Base-by-base conservation (phyloP, 164 flowering plant species). In the Chloranthus sessilifolius region DNA sequence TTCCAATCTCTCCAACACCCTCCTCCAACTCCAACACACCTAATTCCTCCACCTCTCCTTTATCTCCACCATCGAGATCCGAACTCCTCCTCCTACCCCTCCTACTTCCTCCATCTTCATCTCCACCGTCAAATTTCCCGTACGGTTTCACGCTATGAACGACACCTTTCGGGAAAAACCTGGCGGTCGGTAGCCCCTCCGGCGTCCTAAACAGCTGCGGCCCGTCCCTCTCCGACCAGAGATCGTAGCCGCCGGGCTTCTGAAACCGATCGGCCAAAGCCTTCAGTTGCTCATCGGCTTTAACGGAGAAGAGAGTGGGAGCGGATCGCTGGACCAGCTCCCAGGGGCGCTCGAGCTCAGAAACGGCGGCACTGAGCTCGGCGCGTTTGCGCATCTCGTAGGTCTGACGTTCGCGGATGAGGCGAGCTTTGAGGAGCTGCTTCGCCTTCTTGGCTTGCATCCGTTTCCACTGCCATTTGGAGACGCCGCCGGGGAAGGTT, bases 381-480 rank as follows among this genome's bases (percentile, higher is more conserved):
- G 96, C 88, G 42, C 91, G 56, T 55, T 87, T 87, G 1, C 98
- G 72, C 98, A 91, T 91, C 60, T 91, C 95, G 61, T 81, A 87
- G 23, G 88, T 78, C 51, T 87, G 91, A 21, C 96, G 78, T 51
- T 90, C 98, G 6, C 96, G 75, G 50, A 59, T 53, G 9, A 90
- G 74, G 0, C 95, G 75, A 7, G 95, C 98, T 53, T 84, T 87
- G 24, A 85, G 83, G 50, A 85, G 86, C 63, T 83, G 89, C 56
- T 86, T 85, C 14, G 82, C 65, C 50, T 89, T 85, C 70, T 82
- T 88, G 20, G 66, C 66, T 56, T 83, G 95, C 95, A 88, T 88
- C n/a, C 95, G 62, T 69, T 85, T 88, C 95, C 92, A 88, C 50
- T 82, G 85, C 95, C 95, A 85, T 56, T 85, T 85, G 19, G 92